Conservation (phyloP, 2,329 filamentous ascomycete genomes). For the Fusarium heterosporum region DNA sequence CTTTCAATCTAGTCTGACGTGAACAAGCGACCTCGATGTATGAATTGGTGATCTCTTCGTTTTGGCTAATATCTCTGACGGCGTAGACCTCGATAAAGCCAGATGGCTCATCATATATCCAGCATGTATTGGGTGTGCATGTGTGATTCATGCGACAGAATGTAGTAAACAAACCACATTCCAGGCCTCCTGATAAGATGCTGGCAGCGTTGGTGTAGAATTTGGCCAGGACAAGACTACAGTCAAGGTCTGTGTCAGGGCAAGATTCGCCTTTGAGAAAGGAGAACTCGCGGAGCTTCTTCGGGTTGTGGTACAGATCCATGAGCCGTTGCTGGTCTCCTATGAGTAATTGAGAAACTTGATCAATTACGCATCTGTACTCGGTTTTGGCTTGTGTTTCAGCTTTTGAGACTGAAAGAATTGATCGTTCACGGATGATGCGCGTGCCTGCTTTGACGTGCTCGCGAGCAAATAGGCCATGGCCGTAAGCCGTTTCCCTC, state of each 20-base stretch:
- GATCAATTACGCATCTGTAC: slow-evolving; percentile 19
- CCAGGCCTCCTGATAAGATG: not conserved
- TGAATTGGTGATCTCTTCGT: slow-evolving; percentile 24
- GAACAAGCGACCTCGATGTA: slow-evolving; percentile 19
- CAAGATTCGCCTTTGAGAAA: slow-evolving; percentile 11
- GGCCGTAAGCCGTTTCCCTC: not conserved
- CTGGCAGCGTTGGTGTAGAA: slow-evolving; percentile 28
- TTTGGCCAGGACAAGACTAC: slow-evolving; percentile 14
- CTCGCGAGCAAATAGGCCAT: slow-evolving; percentile 9
- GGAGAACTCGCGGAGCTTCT: slow-evolving; percentile 21
- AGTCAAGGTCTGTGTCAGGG: slow-evolving; percentile 5
- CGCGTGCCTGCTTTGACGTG: slow-evolving; percentile 10
- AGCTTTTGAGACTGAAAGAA: slow-evolving; percentile 6
- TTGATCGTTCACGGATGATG: slow-evolving; percentile 16
- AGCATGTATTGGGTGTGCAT: slow-evolving; percentile 20
- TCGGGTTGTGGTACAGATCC: slow-evolving; percentile 10
- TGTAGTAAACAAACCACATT: slow-evolving; percentile 15
- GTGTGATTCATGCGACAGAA: slow-evolving; percentile 32
- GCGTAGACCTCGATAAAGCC: slow-evolving; percentile 20
- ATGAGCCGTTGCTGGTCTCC: not conserved
- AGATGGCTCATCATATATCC: slow-evolving; percentile 16
- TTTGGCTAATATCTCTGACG: not conserved
- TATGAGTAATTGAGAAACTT: not conserved
- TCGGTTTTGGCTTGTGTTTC: slow-evolving; percentile 6
- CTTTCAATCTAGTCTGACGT: not conserved